Percentiles rank a stretch among this genome's conserved stretches.
phyloP scores from a whole-genome alignment of 2,329 filamentous ascomycete genomes.

The Colletotrichum somersetense region DNA sequence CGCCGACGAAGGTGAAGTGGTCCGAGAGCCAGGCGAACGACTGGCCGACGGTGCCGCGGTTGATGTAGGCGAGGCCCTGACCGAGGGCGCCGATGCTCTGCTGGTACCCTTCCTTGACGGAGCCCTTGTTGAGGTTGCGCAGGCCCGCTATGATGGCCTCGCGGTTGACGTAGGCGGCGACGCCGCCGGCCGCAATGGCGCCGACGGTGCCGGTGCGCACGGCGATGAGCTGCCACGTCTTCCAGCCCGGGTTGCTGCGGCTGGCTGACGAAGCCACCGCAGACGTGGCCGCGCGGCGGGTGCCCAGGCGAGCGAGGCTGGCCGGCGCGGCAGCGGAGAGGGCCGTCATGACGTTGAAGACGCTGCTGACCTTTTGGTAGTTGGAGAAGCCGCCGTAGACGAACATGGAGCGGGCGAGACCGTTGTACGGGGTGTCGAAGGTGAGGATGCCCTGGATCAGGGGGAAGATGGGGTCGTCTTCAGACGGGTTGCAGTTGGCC shows the following conservation, averaged over 20 bases:
- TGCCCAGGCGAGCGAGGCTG: conserved; percentile 55
- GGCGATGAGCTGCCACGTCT: conserved; percentile 73
- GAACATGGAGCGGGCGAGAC: conserved; percentile 70
- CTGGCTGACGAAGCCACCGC: conserved; percentile 40
- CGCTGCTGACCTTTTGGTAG: conserved; percentile 67
- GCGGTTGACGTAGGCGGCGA: conserved; percentile 83
- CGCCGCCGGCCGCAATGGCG: conserved; percentile 83
- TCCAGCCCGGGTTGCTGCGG: conserved; percentile 57
- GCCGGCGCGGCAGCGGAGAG: conserved; percentile 63
- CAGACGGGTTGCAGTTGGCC: conserved; percentile 53
- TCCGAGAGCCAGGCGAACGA: conserved; percentile 84
- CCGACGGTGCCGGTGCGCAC: conserved; percentile 86
- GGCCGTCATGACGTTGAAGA: conserved; percentile 70
- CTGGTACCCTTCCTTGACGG: conserved; percentile 62
- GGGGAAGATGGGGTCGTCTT: conserved; percentile 74
- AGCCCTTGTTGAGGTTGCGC: conserved; percentile 61
- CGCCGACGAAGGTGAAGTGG: conserved; percentile 88
- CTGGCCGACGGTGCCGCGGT: conserved; percentile 70
- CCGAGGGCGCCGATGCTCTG: conserved; percentile 63
- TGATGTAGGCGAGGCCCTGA: conserved; percentile 69
- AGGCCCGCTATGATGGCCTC: conserved; percentile 71
- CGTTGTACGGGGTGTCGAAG: conserved; percentile 88
- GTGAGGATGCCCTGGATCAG: conserved; percentile 83
- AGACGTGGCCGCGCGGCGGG: conserved; percentile 47
- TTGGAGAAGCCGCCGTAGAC: conserved; percentile 72